Base-by-base conservation (phyloP, 345 rosid species). In the Clausena lansium region DNA sequence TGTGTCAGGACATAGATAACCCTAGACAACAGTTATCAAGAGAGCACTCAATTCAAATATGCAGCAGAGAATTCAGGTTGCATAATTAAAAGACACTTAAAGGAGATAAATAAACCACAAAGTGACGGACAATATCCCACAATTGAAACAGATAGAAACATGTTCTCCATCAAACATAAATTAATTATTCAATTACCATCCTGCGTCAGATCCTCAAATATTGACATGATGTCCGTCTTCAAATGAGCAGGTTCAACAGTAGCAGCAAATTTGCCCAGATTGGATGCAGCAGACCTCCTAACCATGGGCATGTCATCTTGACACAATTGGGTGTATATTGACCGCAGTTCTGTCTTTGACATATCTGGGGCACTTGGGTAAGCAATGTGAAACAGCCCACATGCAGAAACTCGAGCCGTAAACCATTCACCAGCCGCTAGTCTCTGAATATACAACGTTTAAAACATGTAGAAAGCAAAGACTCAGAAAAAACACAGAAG, bases 301-400 rank as follows among this genome's bases (percentile, higher is more conserved):
- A 95, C 99, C 98, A 91, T 95, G 33, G 98, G 99, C 99, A 93
- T 93, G 83, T 93, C 99, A 88, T 95, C 99, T 87, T 93, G 96
- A 83, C 99, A 95, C 45, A 95, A 85, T 79, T 93, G 98, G 60
- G 84, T 83, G 78, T 91, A 95, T 77, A 85, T 69, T 13, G 91
- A 78, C 71, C 99, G 82, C 66, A 93, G 79, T 86, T 95, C 97
- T 41, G 91, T 86, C 81, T 91, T 93, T 78, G 86, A 54, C 80
- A 73, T 67, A 77, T 95, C 98, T 10, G 96, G 78, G 54, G 99
- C 99, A 87, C 97, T 90, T 32, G 96, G 92, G 79, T 95, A 95
- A 20, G 92, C 98, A 81, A 93, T 91, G 79, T 95, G 97, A 81
- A 93, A 92, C 77, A 95, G 80, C 17, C 98, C 98, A 84, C 99